Evolutionary conservation across 176 grass and related monocot species (phyloP), one percentile per base, ranked within the genome.

Genomic region (Coix lacrymajobi): DNA sequence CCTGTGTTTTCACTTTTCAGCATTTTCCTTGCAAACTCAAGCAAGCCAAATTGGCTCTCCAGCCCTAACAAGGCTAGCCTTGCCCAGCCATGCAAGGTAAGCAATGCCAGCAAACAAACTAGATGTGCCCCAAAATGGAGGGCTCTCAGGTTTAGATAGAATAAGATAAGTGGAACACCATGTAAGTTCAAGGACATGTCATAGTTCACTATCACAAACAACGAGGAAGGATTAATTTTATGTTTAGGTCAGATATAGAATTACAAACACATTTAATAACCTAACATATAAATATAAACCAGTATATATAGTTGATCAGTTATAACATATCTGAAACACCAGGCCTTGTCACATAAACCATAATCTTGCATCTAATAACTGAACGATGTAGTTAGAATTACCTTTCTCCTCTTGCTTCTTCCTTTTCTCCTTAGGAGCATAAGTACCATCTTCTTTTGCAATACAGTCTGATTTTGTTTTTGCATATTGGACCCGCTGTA

Each of bases 401-500:
- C 96, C 93, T 93, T 99, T 96, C 69, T 99, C 91, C 79, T 99
- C 96, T 87, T 96, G 91, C 69, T 94, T 99, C 87, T 92, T 99
- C 78, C 86, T 99, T 89, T 96, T 99, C 69, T 99, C 96, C 84
- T 85, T 87, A 58, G 91, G 94, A 69, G 89, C 89, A 73, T 77
- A 96, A 77, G 96, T 89, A 56, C 96, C 96, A 81, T 96, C 96
- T 39, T 84, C 96, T 70, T 96, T 96, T 78, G 91, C 85, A 86
- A 99, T 76, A 92, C 91, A 93, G 73, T 99, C 96, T 24, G 96
- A 99, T 78, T 87, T 96, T 80, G 93, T 79, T 86, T 94, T 99
- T 17, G 96, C 96, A 26, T 94, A 99, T 90, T 99, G 96, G 67
- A 99, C 89, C 52, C 81, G 78, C 96, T 99, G 85, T 61, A 76